Percentiles rank a stretch among this genome's conserved stretches.
Conservation (phyloP, 1,284 basidiomycete genomes). For the Caloboletus firmus region DNA sequence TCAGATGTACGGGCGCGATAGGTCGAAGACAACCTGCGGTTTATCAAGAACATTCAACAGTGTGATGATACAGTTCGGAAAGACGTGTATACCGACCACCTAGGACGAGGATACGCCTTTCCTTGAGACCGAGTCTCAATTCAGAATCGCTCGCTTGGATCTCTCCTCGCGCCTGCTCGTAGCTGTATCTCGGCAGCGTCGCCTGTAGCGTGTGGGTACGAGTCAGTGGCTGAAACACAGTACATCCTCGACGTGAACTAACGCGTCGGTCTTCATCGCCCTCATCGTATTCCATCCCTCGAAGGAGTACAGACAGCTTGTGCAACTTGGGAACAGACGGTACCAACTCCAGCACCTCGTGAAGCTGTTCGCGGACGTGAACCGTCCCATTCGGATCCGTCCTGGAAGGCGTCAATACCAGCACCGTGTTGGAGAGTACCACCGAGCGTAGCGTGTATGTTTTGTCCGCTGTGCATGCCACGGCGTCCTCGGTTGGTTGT, state of each 20-base stretch:
- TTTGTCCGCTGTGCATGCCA: conserved; percentile 76
- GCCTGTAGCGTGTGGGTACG: conserved; percentile 5
- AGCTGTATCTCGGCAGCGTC: conserved; percentile 44
- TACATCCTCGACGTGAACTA: conserved; percentile 14
- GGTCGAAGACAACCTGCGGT: conserved; percentile 63
- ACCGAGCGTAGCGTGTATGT: conserved; percentile 84
- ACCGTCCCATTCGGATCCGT: conserved; percentile 41
- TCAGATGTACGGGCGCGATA: conserved; percentile 65
- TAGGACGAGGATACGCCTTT: conserved; percentile 69
- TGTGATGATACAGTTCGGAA: background rate
- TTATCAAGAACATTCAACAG: background rate
- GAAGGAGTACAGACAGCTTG: conserved; percentile 60
- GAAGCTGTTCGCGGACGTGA: conserved; percentile 69
- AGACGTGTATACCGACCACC: conserved; percentile 48
- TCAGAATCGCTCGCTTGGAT: conserved; percentile 82
- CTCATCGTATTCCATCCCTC: conserved; percentile 68
- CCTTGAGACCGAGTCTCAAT: conserved; percentile 59
- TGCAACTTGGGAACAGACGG: conserved; percentile 73
- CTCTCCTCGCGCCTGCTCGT: conserved; percentile 57
- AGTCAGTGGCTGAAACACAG: conserved; percentile 2
- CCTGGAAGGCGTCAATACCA: conserved; percentile 63
- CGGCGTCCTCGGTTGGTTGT: conserved; percentile 77
- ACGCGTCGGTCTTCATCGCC: conserved; percentile 48
- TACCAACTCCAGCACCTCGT: conserved; percentile 76
- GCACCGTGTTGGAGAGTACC: conserved; percentile 79